Base-by-base conservation (phyloP, 1,284 basidiomycete genomes). In the Cryptococcus floricola region DNA sequence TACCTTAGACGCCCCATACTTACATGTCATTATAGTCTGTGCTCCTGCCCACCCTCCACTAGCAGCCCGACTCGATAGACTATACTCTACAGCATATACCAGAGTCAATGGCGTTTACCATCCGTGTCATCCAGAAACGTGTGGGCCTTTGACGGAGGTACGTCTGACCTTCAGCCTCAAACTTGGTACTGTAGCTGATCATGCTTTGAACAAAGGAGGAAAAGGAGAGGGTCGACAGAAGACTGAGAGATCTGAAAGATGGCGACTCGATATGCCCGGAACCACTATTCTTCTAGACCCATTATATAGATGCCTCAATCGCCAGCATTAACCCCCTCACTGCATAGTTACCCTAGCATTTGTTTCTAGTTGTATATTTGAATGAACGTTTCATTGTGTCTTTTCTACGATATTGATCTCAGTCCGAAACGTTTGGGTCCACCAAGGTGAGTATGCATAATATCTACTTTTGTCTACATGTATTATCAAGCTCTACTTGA, bases 41-140 rank as follows among this genome's bases (percentile, higher is more conserved):
- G 66, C 64, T 2, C 56, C 63, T 1, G 67, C 76, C 27, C 72
- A 76, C 58, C 73, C 76, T 0, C 61, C 65, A 4, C 56, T 78
- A 3, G 71, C 67, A 0, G 56, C 50, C 1, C 61, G 66, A 27
- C 60, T 78, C 19, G 66, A 76, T 18, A 53, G 63, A 27, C 58
- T 78, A 10, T 78, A 77, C 62, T 65, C 72, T 58, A 73, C 72
- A 18, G 73, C 73, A 9, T 70, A 74, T 57, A 74, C 71, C 2
- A 54, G 65, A 16, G 66, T 74, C 41, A 62, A 70, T 37, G 73
- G 72, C 23, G 60, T 65, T 18, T 73, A 74, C 54, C 63, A 69
- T 51, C 72, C 73, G 9, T 75, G 72, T 56, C 73, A 75, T 57
- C 73, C 73, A 5, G 69, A 73, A 8, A 66, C 66, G 3, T 68